Evolutionary conservation across 148 eudicot species (phyloP).

Genomic region (Camellia sinensis): DNA sequence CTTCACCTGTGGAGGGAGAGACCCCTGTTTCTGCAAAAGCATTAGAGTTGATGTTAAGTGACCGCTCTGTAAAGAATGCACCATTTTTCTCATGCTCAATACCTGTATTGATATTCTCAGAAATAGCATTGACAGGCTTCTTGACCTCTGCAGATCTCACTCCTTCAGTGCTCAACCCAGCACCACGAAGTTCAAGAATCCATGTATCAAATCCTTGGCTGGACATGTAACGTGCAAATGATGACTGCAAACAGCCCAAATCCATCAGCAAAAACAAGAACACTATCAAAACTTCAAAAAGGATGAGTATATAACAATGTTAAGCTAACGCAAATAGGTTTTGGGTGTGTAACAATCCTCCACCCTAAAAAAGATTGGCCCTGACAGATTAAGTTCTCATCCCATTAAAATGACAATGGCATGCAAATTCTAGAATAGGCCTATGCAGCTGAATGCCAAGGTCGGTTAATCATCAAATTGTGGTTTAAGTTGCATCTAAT

Average conservation of each 20-base stretch:
- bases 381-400: too few relatives aligned
- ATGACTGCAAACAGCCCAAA: slow-evolving; percentile 52
- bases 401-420: neutral
- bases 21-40: slow-evolving; percentile 32
- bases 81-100: slow-evolving; percentile 7
- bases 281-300: neutral
- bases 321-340: neutral
- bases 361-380: neutral
- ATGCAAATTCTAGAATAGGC: neutral
- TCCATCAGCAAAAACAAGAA: slow-evolving; percentile 1
- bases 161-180: slow-evolving; percentile 66
- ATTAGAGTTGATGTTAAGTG: slow-evolving; percentile 22
- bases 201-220: slow-evolving; percentile 98
- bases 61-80: slow-evolving; percentile 17
- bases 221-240: slow-evolving; percentile 97
- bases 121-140: slow-evolving; percentile 56
- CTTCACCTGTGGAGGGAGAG: slow-evolving; percentile 27
- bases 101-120: slow-evolving; percentile 43
- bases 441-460: neutral
- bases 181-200: slow-evolving; percentile 97
- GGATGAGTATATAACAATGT: neutral
- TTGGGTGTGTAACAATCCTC: neutral
- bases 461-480: neutral
- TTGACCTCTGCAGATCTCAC: slow-evolving; percentile 42
- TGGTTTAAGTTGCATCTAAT: neutral